A percentile compares a stretch with the other conserved stretches of the same genome.
Evolutionary conservation across 176 grass and related monocot species (phyloP).

Genomic region (Phyllostachys edulis): DNA sequence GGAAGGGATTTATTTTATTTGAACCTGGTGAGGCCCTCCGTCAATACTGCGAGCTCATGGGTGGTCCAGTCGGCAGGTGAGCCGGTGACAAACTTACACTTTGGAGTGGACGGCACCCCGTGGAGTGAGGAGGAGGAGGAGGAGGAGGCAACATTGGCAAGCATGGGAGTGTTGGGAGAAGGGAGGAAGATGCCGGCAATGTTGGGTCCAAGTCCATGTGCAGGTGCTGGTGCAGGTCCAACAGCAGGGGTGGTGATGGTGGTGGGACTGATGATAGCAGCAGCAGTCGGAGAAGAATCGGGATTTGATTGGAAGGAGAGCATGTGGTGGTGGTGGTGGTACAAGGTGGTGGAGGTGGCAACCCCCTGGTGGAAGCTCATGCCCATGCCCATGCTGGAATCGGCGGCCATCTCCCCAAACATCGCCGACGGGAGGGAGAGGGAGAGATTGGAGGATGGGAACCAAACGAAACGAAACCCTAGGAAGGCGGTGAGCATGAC

Average conservation of each 20-base stretch:
- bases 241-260: not conserved
- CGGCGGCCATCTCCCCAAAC: conserved; percentile 52
- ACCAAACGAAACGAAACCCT: conserved; percentile 20
- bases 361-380: conserved; percentile 42
- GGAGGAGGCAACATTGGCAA: conserved; percentile 11
- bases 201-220: not conserved
- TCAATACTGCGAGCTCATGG: conserved; percentile 52
- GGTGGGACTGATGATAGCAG: not conserved
- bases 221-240: not conserved
- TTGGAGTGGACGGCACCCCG: not conserved
- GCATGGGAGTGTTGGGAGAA: conserved; percentile 25
- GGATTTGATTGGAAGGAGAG: conserved; percentile 55
- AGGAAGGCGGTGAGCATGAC: not conserved
- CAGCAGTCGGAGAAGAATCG: not conserved
- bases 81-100: conserved; percentile 57
- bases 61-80: conserved; percentile 53
- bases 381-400: conserved; percentile 45
- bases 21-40: conserved; percentile 58
- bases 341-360: conserved; percentile 28
- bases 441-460: not conserved
- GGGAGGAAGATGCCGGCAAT: conserved; percentile 26
- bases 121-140: not conserved
- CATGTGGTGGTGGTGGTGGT: conserved; percentile 50
- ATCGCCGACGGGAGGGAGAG: conserved; percentile 8
- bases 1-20: not conserved